phyloP scores from a whole-genome alignment of 805 yeast genomes.

The Ogataea methanolica region DNA sequence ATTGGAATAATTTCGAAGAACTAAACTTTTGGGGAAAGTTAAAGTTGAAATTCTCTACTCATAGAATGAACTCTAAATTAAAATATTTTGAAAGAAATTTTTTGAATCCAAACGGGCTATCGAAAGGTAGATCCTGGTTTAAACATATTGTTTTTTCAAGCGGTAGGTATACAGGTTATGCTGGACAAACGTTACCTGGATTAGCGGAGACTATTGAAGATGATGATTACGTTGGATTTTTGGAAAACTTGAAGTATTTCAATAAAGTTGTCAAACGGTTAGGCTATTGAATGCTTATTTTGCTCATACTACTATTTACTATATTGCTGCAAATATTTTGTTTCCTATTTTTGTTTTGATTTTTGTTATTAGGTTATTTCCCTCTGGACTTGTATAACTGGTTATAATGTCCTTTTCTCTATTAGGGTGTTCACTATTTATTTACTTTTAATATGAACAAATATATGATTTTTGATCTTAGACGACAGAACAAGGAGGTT shows the following conservation, averaged over 20 bases:
- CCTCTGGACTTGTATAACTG: too few species aligned
- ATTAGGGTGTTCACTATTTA: too few species aligned
- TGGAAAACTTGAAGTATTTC: conserved; percentile 18
- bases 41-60: conserved; percentile 21
- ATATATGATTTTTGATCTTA: too few species aligned
- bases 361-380: not conserved
- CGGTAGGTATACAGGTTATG: conserved; percentile 56
- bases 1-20: conserved; percentile 16
- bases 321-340: not conserved
- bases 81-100: conserved; percentile 42
- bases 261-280: conserved; percentile 12
- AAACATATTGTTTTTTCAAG: conserved; percentile 57
- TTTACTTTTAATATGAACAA: too few species aligned
- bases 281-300: not conserved
- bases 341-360: not conserved
- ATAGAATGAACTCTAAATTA: conserved; percentile 35
- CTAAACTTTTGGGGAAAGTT: conserved; percentile 25
- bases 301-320: not conserved
- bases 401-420: too few species aligned
- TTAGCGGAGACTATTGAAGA: conserved; percentile 52
- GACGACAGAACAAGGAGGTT: too few species aligned
- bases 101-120: conserved; percentile 42
- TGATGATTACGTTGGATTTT: conserved; percentile 30
- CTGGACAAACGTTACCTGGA: conserved; percentile 55
- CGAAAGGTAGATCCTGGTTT: conserved; percentile 48